Evolutionary conservation across 2,329 filamentous ascomycete species (phyloP), one percentile per base, ranked within the genome.

Genomic region (Thielaviopsis populi): DNA sequence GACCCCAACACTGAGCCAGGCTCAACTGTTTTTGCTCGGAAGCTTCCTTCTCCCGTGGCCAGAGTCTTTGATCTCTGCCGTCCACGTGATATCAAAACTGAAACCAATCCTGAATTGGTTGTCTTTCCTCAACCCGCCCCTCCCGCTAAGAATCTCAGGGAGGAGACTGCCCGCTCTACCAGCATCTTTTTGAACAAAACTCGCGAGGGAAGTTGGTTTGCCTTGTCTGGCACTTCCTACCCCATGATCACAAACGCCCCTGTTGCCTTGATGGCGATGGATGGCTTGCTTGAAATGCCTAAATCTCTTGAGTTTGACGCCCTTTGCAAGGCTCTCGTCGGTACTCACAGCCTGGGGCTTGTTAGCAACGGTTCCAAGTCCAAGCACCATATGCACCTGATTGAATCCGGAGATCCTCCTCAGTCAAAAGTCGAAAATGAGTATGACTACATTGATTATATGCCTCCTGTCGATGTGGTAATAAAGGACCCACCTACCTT

Each of bases 111-210:
- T 0, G 85, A 92, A 24, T 81, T 97, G 2, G 84, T 96, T 17
- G 79, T 95, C 11, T 82, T 99, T 3, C 89, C 92, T 1, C 94
- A 97, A 71, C 94, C 94, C 0, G 77, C 84, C 24, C 84, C 89
- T 69, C 85, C 81, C 1, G 72, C 76, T 2, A 75, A 76, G 19
- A 77, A 83, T 61, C 76, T 79, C n/a, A 73, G 75, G 1, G 74
- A 75, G 17, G 75, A 75, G 30, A 77, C 79, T 42, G 78, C 81
- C 58, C 79, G 85, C 40, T 80, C 79, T 67, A 80, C 81, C 67
- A 84, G 83, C 64, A 84, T 96, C 0, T 95, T 94, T 70, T 80
- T 97, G 66, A 96, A 96, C 72, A 87, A 86, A 68, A 96, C 91
- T 1, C 83, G 88, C 64, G 78, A 79, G n/a, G 92, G 91, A 37